phyloP scores from a whole-genome alignment of 1,284 basidiomycete genomes.

The Wallemia ichthyophaga region DNA sequence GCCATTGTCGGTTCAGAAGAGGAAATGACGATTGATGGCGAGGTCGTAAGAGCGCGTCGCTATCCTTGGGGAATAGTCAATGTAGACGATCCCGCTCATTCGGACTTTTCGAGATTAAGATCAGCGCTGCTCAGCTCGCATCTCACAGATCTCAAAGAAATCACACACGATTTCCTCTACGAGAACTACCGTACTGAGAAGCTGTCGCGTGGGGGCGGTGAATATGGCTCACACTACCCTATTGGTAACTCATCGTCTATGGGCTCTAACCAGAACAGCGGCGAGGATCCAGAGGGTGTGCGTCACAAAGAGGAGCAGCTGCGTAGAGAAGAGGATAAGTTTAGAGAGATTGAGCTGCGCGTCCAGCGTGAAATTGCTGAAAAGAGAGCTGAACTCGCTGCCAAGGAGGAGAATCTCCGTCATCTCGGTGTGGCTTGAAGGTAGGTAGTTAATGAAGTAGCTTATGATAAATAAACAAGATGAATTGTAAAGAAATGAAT shows the following conservation, averaged over 20 bases:
- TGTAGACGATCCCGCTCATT: conserved; percentile 95
- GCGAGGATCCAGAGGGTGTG: conserved; percentile 82
- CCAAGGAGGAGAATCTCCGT: conserved; percentile 17
- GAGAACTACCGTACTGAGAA: conserved; percentile 98
- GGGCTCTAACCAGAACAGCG: conserved; percentile 58
- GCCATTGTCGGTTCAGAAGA: conserved; percentile 94
- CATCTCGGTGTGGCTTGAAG: not conserved
- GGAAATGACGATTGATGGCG: conserved; percentile 72
- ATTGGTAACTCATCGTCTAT: conserved; percentile 53
- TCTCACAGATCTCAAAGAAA: conserved; percentile 61
- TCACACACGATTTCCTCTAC: conserved; percentile 71
- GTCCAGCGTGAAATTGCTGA: conserved; percentile 97
- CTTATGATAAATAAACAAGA: too few species aligned
- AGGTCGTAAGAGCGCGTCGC: conserved; percentile 59
- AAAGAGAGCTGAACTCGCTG: conserved; percentile 69
- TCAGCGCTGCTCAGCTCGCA: conserved; percentile 82
- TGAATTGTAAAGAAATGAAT: not conserved
- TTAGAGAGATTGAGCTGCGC: conserved; percentile 92
- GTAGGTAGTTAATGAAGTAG: too few species aligned
- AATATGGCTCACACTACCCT: conserved; percentile 7
- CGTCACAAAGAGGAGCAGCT: conserved; percentile 97
- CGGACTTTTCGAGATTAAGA: conserved; percentile 75
- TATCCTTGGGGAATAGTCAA: conserved; percentile 98
- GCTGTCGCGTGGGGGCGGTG: conserved; percentile 63
- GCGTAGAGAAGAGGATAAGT: conserved; percentile 83